Evolutionary conservation across 306 rosid species (phyloP).

Genomic region (Quercus engelmannii): DNA sequence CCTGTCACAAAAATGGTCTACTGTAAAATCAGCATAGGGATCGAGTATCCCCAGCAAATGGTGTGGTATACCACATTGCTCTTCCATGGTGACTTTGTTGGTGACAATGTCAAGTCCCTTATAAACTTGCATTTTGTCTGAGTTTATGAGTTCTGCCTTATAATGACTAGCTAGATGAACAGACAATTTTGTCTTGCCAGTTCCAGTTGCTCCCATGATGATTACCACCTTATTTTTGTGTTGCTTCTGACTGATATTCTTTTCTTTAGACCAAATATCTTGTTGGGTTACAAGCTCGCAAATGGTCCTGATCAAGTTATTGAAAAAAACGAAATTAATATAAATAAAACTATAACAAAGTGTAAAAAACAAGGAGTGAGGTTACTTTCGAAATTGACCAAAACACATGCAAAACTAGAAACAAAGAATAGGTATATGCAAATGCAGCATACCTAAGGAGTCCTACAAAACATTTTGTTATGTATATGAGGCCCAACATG

Average conservation of each 20-base stretch:
- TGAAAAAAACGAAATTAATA: too few relatives aligned
- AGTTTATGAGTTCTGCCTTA: constrained; percentile 67
- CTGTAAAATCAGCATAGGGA: constrained; percentile 53
- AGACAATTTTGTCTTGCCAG: constrained; percentile 79
- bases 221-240: constrained; percentile 65
- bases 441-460: too few relatives aligned
- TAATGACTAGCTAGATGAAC: constrained; percentile 60
- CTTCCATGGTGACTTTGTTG: constrained; percentile 67
- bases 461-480: too few relatives aligned
- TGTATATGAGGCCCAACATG: too few relatives aligned
- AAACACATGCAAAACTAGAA: too few relatives aligned
- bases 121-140: constrained; percentile 87
- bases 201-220: constrained; percentile 78
- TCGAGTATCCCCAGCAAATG: constrained; percentile 62
- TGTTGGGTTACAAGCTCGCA: too few relatives aligned
- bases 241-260: neutral
- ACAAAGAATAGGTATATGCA: too few relatives aligned
- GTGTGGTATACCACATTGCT: constrained; percentile 63
- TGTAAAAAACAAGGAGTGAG: too few relatives aligned
- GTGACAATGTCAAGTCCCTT: constrained; percentile 70
- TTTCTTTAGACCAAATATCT: too few relatives aligned
- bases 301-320: too few relatives aligned
- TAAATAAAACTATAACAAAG: too few relatives aligned
- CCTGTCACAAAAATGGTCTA: constrained; percentile 38
- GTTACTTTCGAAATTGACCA: too few relatives aligned